Evolutionary conservation across 768 basidiomycete species (phyloP), one percentile per base, ranked within the genome.

Genomic region (Baorangia bicolor): DNA sequence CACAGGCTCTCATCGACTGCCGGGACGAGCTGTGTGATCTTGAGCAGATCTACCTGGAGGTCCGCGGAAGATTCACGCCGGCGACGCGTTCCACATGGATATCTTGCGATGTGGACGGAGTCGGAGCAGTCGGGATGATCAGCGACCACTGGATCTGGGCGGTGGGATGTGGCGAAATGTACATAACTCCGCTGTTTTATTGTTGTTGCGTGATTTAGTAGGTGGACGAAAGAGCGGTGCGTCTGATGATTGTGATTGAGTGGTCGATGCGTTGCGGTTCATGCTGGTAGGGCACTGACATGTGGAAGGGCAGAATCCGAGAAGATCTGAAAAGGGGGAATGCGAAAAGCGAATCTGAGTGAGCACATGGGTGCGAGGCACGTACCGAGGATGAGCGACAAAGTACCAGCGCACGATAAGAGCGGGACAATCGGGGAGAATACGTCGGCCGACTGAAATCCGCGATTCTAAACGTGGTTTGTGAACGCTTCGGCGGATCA

Each of bases 1-100:
- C 2, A 35, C 27, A 55, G 58, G 64, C 37, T 52, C 23, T 11
- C 57, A 65, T 57, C 56, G 57, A 66, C 40, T 48, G 56, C 46
- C 31, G 63, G 67, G 58, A 64, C 50, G 58, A 64, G 58, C 39
- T 45, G 34, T 6, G 49, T 61, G 53, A 67, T 69, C 67, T 61
- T 8, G 56, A 44, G 38, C 2, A 64, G 57, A 64, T 69, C 67
- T 67, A 50, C 56, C 54, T 59, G 59, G 65, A 67, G 43, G 68
- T 67, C 66, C 66, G 66, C 66, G 66, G 66, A 62, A 67, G 68
- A 67, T 69, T 67, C 66, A 69, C 66, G 55, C 34, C 38, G 53
- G 59, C 51, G 64, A 69, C 61, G 49, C 54, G 59, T 37, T 56
- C 43, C 66, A 60, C 68, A 67, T 67, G 66, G 67, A 62, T 69